Base-by-base conservation (phyloP, 202 grass and related monocot species). In the Digitaria exilis region DNA sequence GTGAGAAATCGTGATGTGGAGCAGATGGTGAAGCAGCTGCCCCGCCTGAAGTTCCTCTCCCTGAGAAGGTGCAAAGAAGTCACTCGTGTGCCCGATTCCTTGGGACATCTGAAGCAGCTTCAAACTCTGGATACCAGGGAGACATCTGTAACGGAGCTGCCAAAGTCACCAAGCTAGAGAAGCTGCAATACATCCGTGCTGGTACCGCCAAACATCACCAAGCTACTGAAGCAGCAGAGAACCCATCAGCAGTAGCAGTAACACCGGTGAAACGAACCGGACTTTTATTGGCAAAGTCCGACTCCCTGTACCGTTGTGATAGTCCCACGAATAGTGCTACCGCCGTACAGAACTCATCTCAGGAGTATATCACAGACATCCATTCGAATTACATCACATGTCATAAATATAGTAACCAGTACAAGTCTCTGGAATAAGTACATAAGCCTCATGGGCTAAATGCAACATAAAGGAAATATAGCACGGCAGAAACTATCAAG, bases 21-120 rank as follows among this genome's bases (percentile, higher is more conserved):
- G 16, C 9, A 13, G 56, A 45, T 63, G 9, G 24, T 22, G 0
- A 63, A 7, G 55, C 75, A 31, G 7, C 4, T 42, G 14, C 67
- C 21, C 16, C 76, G 71, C 21, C 30, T 48, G 41, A 71, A 49
- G 52, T 78, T 59, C 9, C 34, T 76, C 57, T 89, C 17, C 7
- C 22, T 78, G 0, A 42, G 55, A n/a, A 17, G 24, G 21, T 64
- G 25, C 37, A 21, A 2, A n/a, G 24, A 48, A 13, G 45, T 62
- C 4, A 7, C 3, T 0, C 25, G 1, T 29, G 13, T 76, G 6
- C 54, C 73, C 0, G 6, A 41, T 59, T 59, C 35, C 1, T 19
- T 58, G 18, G 57, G 58, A 2, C 0, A 6, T 1, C 41, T 64
- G 17, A 31, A 5, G 41, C 55, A 64, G 21, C 54, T 76, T 1